phyloP scores from a whole-genome alignment of 2,329 filamentous ascomycete genomes.

The Colletotrichum tabaci region DNA sequence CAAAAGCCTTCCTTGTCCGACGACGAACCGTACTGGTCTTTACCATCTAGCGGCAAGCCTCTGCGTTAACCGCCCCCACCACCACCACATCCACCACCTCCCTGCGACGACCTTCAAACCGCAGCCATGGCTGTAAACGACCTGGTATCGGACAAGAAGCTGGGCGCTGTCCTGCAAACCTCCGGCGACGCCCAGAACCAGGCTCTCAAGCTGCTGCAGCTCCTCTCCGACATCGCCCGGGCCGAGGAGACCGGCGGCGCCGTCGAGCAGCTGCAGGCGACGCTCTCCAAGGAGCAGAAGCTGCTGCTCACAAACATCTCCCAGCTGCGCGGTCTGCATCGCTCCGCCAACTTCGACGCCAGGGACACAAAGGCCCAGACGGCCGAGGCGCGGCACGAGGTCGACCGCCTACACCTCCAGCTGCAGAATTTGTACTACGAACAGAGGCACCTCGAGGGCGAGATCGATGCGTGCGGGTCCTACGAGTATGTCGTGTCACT shows the following conservation, averaged over 20 bases:
- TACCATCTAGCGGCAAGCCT: not conserved
- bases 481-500: conserved; percentile 78
- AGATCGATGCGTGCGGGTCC: conserved; percentile 91
- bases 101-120: not conserved
- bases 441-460: conserved; percentile 89
- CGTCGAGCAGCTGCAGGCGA: conserved; percentile 65
- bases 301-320: conserved; percentile 83
- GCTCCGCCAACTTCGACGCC: conserved; percentile 84
- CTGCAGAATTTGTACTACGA: conserved; percentile 98
- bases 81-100: not conserved
- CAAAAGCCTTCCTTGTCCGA: conserved; percentile 1
- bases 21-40: not conserved
- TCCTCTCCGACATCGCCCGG: conserved; percentile 61
- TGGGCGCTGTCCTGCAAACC: conserved; percentile 78
- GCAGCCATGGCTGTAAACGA: conserved; percentile 55
- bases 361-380: conserved; percentile 90
- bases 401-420: conserved; percentile 91
- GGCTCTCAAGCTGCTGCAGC: conserved; percentile 75
- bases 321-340: conserved; percentile 85
- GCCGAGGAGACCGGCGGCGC: conserved; percentile 57
- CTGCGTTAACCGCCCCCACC: not conserved
- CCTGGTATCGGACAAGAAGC: conserved; percentile 61
- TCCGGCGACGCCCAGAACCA: conserved; percentile 82
- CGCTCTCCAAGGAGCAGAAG: conserved; percentile 84
- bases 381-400: conserved; percentile 88